These are phyloP conservation scores for Phragmites australis DNA, from an alignment of 176 grass and related monocot genomes.

Conservation along the genomic window DNA sequence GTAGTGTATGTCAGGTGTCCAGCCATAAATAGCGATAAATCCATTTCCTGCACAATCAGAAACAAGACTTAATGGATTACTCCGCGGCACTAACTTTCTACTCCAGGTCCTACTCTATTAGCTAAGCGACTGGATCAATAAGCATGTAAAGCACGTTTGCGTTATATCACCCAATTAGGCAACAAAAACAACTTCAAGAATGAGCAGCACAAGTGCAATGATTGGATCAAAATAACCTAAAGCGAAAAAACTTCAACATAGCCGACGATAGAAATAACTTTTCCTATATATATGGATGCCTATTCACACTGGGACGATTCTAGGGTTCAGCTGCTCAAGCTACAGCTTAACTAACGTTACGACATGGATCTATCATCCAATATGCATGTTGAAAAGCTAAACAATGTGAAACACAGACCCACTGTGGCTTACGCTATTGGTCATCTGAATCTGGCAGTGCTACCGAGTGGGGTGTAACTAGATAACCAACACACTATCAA, in stretches of 20 bases:
- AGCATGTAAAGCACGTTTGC: not conserved
- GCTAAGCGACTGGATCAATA: not conserved
- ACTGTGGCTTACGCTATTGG: not conserved
- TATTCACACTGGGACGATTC: not conserved
- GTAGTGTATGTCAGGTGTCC: not conserved
- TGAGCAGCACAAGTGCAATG: not conserved
- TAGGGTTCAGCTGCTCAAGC: not conserved
- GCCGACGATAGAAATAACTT: not conserved
- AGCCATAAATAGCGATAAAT: not conserved
- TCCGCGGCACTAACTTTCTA: slow-evolving; percentile 25
- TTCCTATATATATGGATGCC: not conserved
- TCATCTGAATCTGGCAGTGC: not conserved
- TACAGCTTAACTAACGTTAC: not conserved
- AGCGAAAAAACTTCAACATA: not conserved
- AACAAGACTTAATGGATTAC: slow-evolving; percentile 9
- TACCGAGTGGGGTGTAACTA: slow-evolving; percentile 26
- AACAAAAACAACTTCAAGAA: not conserved
- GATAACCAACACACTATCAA: slow-evolving; percentile 16
- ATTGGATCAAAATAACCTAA: not conserved
- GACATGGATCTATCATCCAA: not conserved
- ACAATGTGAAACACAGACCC: not conserved
- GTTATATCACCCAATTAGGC: slow-evolving; percentile 6
- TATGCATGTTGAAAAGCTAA: not conserved
- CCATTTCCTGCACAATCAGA: not conserved
- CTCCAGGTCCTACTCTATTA: not conserved